These are phyloP conservation scores for Litchi chinensis DNA, from an alignment of 345 rosid species.

Conservation along the genomic window DNA sequence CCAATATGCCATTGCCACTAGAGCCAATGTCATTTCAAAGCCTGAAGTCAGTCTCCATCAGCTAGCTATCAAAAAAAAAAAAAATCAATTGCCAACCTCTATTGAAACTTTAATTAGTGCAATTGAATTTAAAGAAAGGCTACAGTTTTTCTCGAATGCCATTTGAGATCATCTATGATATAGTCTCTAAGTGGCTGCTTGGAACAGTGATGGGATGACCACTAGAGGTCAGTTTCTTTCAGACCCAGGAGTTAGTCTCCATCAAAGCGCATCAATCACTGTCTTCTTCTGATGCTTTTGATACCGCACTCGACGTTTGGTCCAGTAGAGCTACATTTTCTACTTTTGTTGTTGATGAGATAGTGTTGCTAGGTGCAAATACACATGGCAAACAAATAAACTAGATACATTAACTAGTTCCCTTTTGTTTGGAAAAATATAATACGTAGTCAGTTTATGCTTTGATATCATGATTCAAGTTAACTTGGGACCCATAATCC, in stretches of 20 bases:
- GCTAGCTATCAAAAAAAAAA: background rate
- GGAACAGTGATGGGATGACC: background rate
- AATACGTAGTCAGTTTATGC: background rate
- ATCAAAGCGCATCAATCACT: background rate
- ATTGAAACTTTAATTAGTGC: background rate
- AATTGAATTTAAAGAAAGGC: background rate
- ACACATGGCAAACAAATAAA: background rate
- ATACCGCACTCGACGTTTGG: constrained; percentile 1
- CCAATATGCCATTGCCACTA: background rate
- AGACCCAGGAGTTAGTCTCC: constrained; percentile 6
- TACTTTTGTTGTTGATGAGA: background rate
- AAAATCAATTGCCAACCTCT: background rate
- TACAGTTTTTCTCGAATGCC: background rate
- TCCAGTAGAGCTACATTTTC: background rate
- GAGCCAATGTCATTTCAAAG: background rate
- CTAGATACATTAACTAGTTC: background rate
- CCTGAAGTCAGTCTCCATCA: background rate
- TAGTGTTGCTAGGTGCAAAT: background rate
- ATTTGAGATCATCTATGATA: background rate
- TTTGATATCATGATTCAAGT: background rate
- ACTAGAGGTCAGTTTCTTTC: background rate
- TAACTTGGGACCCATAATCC: background rate
- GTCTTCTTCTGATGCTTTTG: background rate
- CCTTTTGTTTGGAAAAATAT: constrained; percentile 7
- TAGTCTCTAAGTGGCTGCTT: background rate